A percentile compares a stretch with the other conserved stretches of the same genome.
Conservation (phyloP, 305 asterid genomes). For the Fraxinus albicans region DNA sequence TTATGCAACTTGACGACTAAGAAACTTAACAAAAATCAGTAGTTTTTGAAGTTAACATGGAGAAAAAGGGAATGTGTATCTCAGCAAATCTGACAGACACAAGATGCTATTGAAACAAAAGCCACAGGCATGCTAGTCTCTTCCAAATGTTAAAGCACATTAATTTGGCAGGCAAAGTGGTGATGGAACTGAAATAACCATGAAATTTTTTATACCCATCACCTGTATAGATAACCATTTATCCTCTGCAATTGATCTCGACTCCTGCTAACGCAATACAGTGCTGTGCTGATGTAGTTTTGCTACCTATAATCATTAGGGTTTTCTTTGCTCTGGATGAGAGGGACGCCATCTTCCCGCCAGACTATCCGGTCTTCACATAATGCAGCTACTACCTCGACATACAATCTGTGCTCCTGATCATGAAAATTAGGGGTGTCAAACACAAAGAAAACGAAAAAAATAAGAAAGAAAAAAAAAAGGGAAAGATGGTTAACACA, state of each 20-base stretch:
- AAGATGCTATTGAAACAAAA: background rate
- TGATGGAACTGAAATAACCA: background rate
- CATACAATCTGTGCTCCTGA: conserved; percentile 70
- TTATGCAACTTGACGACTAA: background rate
- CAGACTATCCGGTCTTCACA: conserved; percentile 70
- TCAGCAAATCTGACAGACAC: background rate
- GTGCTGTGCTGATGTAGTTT: background rate
- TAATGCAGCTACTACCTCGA: conserved; percentile 59
- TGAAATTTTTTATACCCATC: background rate
- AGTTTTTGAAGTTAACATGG: background rate
- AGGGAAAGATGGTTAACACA: background rate
- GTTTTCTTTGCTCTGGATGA: conserved; percentile 59
- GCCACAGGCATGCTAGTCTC: background rate
- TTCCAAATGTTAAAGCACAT: background rate
- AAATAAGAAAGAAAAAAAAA: background rate
- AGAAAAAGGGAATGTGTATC: background rate
- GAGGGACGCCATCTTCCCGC: conserved; percentile 83
- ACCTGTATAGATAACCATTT: background rate
- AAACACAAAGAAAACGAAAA: background rate
- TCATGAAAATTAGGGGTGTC: background rate
- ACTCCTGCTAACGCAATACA: background rate
- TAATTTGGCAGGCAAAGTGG: background rate
- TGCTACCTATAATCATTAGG: conserved; percentile 36
- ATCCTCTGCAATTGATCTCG: background rate
- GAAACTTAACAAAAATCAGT: background rate